These are phyloP conservation scores for Colletotrichum sublineola DNA, from an alignment of 2,329 filamentous ascomycete species.

Conservation along the genomic window DNA sequence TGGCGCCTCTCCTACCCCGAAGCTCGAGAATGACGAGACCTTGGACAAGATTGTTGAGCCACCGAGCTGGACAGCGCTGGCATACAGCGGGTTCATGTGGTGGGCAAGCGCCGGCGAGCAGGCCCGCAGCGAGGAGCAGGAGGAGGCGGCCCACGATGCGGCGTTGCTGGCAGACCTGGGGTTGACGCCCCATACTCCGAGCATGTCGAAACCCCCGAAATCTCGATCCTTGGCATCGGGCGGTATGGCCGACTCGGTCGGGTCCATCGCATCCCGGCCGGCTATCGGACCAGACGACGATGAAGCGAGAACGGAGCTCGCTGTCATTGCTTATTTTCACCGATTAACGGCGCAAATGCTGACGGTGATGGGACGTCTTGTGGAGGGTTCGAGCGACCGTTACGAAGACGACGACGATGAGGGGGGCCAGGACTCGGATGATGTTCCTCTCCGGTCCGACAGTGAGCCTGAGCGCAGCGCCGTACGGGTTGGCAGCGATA, in stretches of 20 bases:
- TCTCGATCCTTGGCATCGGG: slow-evolving; percentile 50
- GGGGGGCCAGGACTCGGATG: slow-evolving; percentile 51
- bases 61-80: slow-evolving; percentile 78
- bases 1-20: slow-evolving; percentile 33
- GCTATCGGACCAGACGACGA: slow-evolving; percentile 48
- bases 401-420: slow-evolving; percentile 56
- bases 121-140: slow-evolving; percentile 70
- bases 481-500: slow-evolving; percentile 72
- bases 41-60: slow-evolving; percentile 72
- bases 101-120: slow-evolving; percentile 88
- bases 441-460: slow-evolving; percentile 46
- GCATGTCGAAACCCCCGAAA: slow-evolving; percentile 48
- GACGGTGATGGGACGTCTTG: slow-evolving; percentile 71
- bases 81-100: slow-evolving; percentile 89
- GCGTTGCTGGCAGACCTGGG: slow-evolving; percentile 67
- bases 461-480: slow-evolving; percentile 48
- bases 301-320: slow-evolving; percentile 71
- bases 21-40: slow-evolving; percentile 60
- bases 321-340: slow-evolving; percentile 86
- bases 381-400: slow-evolving; percentile 63
- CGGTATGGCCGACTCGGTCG: slow-evolving; percentile 58
- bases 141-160: slow-evolving; percentile 68
- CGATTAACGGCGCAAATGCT: slow-evolving; percentile 78
- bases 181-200: slow-evolving; percentile 33
- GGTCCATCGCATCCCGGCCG: slow-evolving; percentile 55